Base-by-base conservation (phyloP, 2,329 filamentous ascomycete species). In the Arthrobotrys iridis region DNA sequence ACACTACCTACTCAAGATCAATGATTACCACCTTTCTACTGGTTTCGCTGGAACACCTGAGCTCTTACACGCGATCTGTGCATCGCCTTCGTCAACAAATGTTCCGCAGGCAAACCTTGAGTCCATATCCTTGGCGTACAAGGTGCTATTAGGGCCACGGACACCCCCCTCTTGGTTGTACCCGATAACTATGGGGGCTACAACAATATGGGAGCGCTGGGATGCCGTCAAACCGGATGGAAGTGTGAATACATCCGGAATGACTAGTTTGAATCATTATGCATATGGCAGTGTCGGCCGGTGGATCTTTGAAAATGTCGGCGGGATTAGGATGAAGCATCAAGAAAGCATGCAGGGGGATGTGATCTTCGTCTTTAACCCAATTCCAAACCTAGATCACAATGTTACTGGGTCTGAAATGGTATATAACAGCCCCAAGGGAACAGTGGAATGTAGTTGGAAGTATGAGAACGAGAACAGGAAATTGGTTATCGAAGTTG, bases 211-310 rank as follows among this genome's bases (percentile, higher is more conserved):
- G 85, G 85, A 86, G 75, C 82, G 85, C 1, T 86, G 85, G 85
- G 84, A 86, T 55, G 83, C 82, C 26, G 79, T 86, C 30, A 78
- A 85, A 0, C 80, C 83, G 0, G 80, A 86, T 65, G 84, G 84
- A 0, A 80, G 76, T 0, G 77, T 86, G 13, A 86, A 86, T 63
- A 80, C 83, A 0, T 83, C 84, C 0, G 77, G 80, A 30, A 86
- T 86, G 85, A 85, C 84, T 0, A 85, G 84, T 15, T 85, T 85
- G 73, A 85, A 86, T 30, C 84, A 86, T 75, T 86, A 86, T 63
- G 82, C 85, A 0, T 83, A 85, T n/a, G 84, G 85, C 0, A 83
- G 83, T 0, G 84, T 86, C 0, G 84, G 82, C 1, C 81, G 84
- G 68, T 86, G 84, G 83, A 82, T 86, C 24, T 83, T 85, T 67